A percentile compares a stretch with the other conserved stretches of the same genome.
Conservation (phyloP, 2,329 filamentous ascomycete genomes). For the Fusarium floridanum region DNA sequence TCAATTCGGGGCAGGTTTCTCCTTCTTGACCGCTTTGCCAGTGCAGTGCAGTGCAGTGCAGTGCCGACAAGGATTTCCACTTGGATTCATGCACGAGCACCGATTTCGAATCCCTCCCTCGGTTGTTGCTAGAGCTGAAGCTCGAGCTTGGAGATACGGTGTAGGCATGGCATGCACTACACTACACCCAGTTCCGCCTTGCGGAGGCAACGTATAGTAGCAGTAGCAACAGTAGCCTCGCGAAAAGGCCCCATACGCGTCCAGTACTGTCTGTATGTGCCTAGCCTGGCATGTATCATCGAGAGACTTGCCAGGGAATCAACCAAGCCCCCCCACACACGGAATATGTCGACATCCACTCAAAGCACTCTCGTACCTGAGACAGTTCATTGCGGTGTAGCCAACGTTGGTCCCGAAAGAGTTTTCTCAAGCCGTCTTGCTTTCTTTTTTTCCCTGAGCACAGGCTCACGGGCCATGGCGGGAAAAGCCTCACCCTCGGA, state of each 20-base stretch:
- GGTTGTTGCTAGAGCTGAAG: slow-evolving; percentile 29
- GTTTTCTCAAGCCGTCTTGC: slow-evolving; percentile 24
- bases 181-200: not conserved
- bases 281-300: slow-evolving; percentile 24
- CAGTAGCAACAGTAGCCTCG: not conserved
- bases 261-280: slow-evolving; percentile 8
- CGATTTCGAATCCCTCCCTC: slow-evolving; percentile 24
- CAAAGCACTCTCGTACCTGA: slow-evolving; percentile 32
- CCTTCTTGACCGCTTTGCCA: slow-evolving; percentile 12
- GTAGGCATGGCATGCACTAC: not conserved
- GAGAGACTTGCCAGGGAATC: slow-evolving; percentile 19
- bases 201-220: not conserved
- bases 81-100: slow-evolving; percentile 15
- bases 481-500: slow-evolving; percentile 33
- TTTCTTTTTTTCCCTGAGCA: slow-evolving; percentile 31
- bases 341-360: slow-evolving; percentile 24
- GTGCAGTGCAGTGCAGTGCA: not conserved
- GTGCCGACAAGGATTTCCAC: slow-evolving; percentile 9
- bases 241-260: slow-evolving; percentile 14
- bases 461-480: slow-evolving; percentile 26
- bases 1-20: not conserved
- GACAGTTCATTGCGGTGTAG: slow-evolving; percentile 38
- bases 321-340: slow-evolving; percentile 2
- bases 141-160: not conserved
- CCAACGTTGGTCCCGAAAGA: slow-evolving; percentile 24